Evolutionary conservation across 768 basidiomycete genomes (phyloP), one percentile per base, ranked within the genome.

Genomic region (Chlorophyllum brunneum): DNA sequence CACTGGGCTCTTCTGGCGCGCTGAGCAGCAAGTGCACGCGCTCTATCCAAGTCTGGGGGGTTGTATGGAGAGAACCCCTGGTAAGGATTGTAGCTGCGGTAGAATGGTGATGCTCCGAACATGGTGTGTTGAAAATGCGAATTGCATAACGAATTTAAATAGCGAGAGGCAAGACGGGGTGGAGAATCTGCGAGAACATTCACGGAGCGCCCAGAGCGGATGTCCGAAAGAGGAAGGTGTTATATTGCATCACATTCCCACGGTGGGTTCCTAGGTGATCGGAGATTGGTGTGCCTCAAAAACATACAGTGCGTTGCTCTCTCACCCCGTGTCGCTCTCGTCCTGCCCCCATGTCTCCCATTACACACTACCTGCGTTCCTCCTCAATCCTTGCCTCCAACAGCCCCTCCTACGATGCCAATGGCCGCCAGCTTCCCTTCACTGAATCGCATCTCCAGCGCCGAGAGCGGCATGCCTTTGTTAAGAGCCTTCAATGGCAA

Each of bases 401-500:
- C 9, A 51, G 54, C 3, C 59, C 63, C 4, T 56, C 60, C 38
- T 75, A 70, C 65, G 76, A 79, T 63, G 27, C 64, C 11, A 72
- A 65, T 13, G 77, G 76, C 27, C 68, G 78, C 27, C 77, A 77
- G 62, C 61, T 70, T 53, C 65, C 61, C 30, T 81, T 70, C 52
- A 46, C 67, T 27, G 80, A 82, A 64, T 73, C 72, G 1, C 60
- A 63, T 20, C 60, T 70, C 1, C 80, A 82, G 64, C 67, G 78
- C 22, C 69, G 69, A 42, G 76, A 78, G 54, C 78, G 80, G 56
- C 66, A 73, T 53, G 77, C 77, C n/a, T 80, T 81, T 58, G 61
- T 78, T 38, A 74, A 75, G 48, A 71, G 67, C 50, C 68, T 74
- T 39, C 76, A 75, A 26, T 45, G 27, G 29, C 39, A 42, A 26